Percentiles rank a stretch among this genome's conserved stretches.
Conservation (phyloP, 2,329 filamentous ascomycete genomes). For the Fusarium xylarioides region DNA sequence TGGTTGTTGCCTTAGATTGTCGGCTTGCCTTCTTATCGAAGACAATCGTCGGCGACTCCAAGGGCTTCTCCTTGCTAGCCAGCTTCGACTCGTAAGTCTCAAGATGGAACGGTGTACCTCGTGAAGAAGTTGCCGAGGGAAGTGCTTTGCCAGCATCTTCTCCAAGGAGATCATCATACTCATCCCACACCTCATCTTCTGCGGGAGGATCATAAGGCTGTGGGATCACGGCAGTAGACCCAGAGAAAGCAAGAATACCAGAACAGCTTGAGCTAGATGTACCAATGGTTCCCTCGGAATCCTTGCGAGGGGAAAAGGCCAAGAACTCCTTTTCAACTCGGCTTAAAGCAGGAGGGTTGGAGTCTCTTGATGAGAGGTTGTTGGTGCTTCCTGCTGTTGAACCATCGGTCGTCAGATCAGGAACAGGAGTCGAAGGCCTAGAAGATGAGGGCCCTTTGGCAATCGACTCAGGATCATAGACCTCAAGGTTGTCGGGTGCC, state of each 20-base stretch:
- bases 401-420: conserved; percentile 51
- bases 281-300: conserved; percentile 68
- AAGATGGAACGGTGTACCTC: conserved; percentile 64
- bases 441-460: conserved; percentile 60
- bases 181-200: conserved; percentile 93
- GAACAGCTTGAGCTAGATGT: conserved; percentile 71
- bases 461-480: conserved; percentile 50
- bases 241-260: conserved; percentile 65
- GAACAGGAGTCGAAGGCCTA: conserved; percentile 49
- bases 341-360: conserved; percentile 41
- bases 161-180: conserved; percentile 89
- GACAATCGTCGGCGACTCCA: conserved; percentile 60
- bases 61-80: conserved; percentile 48
- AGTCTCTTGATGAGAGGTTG: conserved; percentile 45
- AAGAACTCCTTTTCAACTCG: conserved; percentile 71
- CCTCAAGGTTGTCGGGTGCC: conserved; percentile 43
- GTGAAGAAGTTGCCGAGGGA: conserved; percentile 64
- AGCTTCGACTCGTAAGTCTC: conserved; percentile 57
- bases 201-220: conserved; percentile 67
- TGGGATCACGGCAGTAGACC: conserved; percentile 74
- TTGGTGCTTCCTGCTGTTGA: conserved; percentile 48
- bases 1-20: conserved; percentile 47
- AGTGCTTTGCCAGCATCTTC: conserved; percentile 61
- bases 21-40: conserved; percentile 45
- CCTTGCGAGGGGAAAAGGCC: conserved; percentile 75